These are phyloP conservation scores for Coleophoma cylindrospora DNA, from an alignment of 2,329 filamentous ascomycete species.

Conservation along the genomic window DNA sequence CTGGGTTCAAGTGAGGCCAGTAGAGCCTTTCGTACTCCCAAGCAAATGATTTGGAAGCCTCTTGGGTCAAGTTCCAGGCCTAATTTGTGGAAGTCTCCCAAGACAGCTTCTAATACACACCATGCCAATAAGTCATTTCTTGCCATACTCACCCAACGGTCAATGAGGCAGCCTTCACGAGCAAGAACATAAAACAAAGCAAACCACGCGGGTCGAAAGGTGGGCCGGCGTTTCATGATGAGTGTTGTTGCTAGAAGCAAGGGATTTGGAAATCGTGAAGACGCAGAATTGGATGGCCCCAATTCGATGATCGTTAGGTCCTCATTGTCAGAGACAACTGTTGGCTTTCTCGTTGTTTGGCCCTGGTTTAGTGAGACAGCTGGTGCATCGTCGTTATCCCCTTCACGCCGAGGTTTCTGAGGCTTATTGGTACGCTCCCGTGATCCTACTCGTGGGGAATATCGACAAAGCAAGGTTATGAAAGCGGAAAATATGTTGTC, in stretches of 20 bases:
- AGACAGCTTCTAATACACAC: constrained; percentile 11
- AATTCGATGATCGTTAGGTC: neutral
- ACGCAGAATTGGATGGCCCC: neutral
- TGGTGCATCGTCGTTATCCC: too few relatives aligned
- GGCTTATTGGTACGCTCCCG: too few relatives aligned
- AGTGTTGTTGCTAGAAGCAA: constrained; percentile 9
- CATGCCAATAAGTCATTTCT: constrained; percentile 20
- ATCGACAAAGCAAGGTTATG: constrained; percentile 42
- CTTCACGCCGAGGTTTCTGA: too few relatives aligned
- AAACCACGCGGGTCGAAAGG: constrained; percentile 34
- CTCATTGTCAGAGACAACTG: neutral
- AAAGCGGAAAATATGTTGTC: constrained; percentile 41
- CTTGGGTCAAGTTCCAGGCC: constrained; percentile 22
- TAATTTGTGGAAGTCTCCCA: constrained; percentile 18
- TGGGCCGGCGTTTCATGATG: constrained; percentile 9
- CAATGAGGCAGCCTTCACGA: constrained; percentile 15
- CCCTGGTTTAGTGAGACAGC: neutral
- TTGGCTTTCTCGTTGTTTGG: neutral
- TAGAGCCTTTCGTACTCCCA: constrained; percentile 18
- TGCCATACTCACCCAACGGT: constrained; percentile 8
- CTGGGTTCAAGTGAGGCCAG: constrained; percentile 9
- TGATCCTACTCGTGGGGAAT: constrained; percentile 20
- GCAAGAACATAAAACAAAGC: constrained; percentile 34
- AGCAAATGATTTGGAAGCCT: constrained; percentile 21
- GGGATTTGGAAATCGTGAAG: constrained; percentile 1